Base-by-base conservation (phyloP, 441 rosid genomes). In the Francoa sonchifolia region DNA sequence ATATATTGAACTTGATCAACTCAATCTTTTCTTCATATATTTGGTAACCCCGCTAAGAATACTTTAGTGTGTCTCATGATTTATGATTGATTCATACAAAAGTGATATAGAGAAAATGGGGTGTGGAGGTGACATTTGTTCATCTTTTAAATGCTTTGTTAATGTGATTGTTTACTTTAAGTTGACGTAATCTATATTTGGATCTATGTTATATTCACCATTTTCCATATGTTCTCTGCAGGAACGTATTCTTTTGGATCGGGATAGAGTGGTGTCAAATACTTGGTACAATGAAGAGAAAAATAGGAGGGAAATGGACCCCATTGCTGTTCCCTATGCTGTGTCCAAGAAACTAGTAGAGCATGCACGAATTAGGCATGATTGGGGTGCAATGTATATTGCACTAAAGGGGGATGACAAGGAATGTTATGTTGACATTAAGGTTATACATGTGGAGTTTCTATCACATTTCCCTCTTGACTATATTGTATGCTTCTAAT, bases 281-380 rank as follows among this genome's bases (percentile, higher is more conserved):
- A 88, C 95, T 41, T 88, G 97, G 94, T 79, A 61, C 66, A 79
- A 72, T 66, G 83, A 88, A 63, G 79, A 73, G 51, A 79, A 68
- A 47, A 54, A 57, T 45, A 65, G 79, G 77, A 77, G 97, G 95
- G 97, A 88, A 72, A 84, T 88, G 73, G 83, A 84, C 58, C 74
- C 85, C 14, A 50, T 75, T 52, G 95, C 90, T 44, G 74, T 81
- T 65, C 88, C 97, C 39, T 81, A 77, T 67, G 95, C 94, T 3
- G 80, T 84, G 47, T 81, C 94, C 45, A 79, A 67, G 65, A 88
- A 77, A 61, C 69, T 88, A 33, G 71, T 84, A 53, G 78, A 77
- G 33, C 68, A 58, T 67, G 90, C 83, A 39, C 72, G 94, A 52
- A 79, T 88, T 60, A 78, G 97, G 75, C 97, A 84, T 70, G 97